Evolutionary conservation across 2,329 filamentous ascomycete genomes (phyloP).

Genomic region (Aspergillus quadricinctus): DNA sequence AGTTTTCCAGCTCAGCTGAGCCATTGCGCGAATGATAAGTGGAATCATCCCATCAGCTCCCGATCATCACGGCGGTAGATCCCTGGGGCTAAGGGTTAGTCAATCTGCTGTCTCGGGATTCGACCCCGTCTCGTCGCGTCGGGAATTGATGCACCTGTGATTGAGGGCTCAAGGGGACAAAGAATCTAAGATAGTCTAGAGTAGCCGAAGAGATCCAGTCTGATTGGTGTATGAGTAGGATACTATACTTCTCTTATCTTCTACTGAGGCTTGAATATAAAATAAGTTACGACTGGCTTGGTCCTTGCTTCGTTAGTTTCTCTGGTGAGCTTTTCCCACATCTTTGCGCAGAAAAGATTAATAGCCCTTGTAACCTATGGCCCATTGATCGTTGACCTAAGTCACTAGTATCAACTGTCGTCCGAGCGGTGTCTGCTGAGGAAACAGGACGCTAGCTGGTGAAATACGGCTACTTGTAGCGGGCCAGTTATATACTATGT

Average conservation of each 20-base stretch:
- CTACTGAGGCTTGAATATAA: not conserved
- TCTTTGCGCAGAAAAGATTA: not conserved
- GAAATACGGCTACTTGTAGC: not conserved
- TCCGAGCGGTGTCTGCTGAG: too few species aligned
- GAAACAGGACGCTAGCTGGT: not conserved
- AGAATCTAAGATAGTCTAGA: not conserved
- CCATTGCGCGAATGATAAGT: not conserved
- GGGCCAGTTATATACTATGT: not conserved
- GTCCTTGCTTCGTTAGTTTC: too few species aligned
- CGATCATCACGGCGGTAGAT: not conserved
- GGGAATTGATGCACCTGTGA: not conserved
- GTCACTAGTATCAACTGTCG: too few species aligned
- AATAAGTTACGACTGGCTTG: not conserved
- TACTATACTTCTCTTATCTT: not conserved
- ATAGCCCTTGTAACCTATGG: not conserved
- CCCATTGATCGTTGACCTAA: not conserved
- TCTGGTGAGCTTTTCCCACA: not conserved
- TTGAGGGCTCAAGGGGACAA: not conserved
- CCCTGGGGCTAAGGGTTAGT: not conserved
- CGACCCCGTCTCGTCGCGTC: not conserved
- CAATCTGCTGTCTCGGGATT: not conserved
- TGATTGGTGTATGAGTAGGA: conserved; percentile 6
- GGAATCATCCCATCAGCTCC: not conserved
- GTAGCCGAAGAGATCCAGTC: not conserved
- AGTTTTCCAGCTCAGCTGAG: conserved; percentile 28